Base-by-base conservation (phyloP, 2,329 filamentous ascomycete genomes). In the Proliferodiscus dingleyae region DNA sequence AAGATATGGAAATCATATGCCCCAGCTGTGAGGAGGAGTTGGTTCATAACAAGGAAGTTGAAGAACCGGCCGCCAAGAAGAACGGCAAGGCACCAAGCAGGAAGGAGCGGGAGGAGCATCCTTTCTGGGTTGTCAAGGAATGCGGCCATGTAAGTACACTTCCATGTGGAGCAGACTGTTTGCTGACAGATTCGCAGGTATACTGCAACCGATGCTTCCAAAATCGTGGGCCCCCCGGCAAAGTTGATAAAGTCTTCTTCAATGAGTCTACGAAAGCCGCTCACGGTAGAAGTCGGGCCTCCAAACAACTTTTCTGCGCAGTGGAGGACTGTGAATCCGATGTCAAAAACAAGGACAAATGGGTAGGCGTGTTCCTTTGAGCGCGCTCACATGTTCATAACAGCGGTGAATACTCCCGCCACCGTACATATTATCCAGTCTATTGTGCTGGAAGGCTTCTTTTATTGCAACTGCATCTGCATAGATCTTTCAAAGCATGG, bases 81-180 rank as follows among this genome's bases (percentile, higher is more conserved):
- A 51, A 52, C 8, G 66, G 69, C 15, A 81, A 75, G 58, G 69
- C 73, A 16, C 66, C 71, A 5, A 75, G 73, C 18, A 63, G 47
- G 44, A 64, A 74, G 44, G 72, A 74, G 18, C 71, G 77, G 22
- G 63, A 71, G 26, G 89, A 95, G 66, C 83, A 87, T 61, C 86
- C 95, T 59, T 91, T 97, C 51, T 97, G 90, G 89, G 85, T 93
- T 1, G 75, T 93, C 28, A 95, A 90, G 66, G 77, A 77, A 41
- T 98, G 93, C 64, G 93, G 93, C 53, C 93, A 98, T 70, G 93
- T 97, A 76, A 66, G 78, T 72, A 33, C 13, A 41, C 22, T 36
- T 39, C 8, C 16, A 34, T 1, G 26, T 7, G 3, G 6, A 19
- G 24, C 4, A 9, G 18, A 34, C 24, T 11, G 11, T 21, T 15